phyloP scores from a whole-genome alignment of 257 asterid species.

The Solanum okadae region DNA sequence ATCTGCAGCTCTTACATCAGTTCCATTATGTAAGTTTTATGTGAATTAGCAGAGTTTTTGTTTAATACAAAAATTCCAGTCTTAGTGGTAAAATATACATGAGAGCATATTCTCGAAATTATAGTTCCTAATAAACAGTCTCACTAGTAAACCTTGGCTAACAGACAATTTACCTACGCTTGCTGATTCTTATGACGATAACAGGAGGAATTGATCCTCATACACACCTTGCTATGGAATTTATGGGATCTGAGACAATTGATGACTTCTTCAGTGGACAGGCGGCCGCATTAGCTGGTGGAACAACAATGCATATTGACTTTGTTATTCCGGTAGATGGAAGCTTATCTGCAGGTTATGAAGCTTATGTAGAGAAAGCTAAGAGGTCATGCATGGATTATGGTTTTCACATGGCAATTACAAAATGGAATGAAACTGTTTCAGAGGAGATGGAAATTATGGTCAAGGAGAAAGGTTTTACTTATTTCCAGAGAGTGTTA shows the following conservation, averaged over 20 bases:
- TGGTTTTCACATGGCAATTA: conserved; percentile 98
- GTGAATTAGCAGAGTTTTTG: background rate
- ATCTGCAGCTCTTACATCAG: background rate
- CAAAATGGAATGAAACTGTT: conserved; percentile 91
- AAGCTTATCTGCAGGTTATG: conserved; percentile 70
- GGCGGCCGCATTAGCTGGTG: conserved; percentile 98
- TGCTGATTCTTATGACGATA: conserved; percentile 3
- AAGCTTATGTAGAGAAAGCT: conserved; percentile 68
- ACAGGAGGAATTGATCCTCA: conserved; percentile 99
- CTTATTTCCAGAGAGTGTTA: background rate
- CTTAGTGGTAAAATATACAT: background rate
- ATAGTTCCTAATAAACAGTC: background rate
- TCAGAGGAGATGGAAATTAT: conserved; percentile 83
- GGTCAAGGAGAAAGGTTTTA: conserved; percentile 82
- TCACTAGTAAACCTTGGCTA: background rate
- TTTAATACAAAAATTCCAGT: background rate
- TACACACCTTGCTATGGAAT: conserved; percentile 94
- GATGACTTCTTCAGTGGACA: conserved; percentile 93
- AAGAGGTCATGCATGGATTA: conserved; percentile 89
- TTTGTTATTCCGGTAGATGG: conserved; percentile 91
- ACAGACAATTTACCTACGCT: background rate
- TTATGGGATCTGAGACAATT: conserved; percentile 80
- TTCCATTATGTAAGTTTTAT: background rate
- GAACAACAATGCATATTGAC: conserved; percentile 97
- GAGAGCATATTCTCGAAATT: background rate